Conservation (phyloP, 164 flowering plant genomes). For the Sextonia rubra region DNA sequence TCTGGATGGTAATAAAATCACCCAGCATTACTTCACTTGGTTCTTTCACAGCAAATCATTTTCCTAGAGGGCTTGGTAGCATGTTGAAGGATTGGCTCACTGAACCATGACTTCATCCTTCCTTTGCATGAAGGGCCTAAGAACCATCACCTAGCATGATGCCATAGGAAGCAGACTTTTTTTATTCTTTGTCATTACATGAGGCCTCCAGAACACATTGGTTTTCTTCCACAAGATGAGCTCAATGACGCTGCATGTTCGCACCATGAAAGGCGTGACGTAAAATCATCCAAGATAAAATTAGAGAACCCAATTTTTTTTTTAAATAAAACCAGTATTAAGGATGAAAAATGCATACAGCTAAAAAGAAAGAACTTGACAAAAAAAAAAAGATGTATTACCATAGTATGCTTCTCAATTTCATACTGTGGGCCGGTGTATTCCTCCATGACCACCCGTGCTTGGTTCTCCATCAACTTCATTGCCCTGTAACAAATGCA, state of each 20-base stretch:
- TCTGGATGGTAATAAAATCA: not conserved
- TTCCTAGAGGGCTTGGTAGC: no score
- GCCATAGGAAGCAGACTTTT: no score
- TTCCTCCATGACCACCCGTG: constrained; percentile 45
- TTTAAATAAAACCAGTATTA: no score
- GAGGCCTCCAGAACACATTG: no score
- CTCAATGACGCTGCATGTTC: no score
- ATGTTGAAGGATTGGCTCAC: no score
- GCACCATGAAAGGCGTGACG: no score
- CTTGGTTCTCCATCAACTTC: constrained; percentile 49
- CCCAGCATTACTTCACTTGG: not conserved
- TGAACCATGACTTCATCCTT: not conserved
- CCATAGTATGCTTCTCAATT: constrained; percentile 68
- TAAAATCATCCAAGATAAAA: no score
- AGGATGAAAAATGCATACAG: not conserved
- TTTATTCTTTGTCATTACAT: no score
- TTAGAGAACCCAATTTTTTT: no score
- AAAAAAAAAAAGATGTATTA: constrained; percentile 27
- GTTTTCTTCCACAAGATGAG: no score
- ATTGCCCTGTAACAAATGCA: constrained; percentile 50
- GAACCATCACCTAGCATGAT: no score
- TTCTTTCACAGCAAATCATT: not conserved
- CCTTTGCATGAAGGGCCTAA: not conserved
- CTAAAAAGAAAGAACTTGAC: not conserved
- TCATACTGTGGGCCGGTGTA: constrained; percentile 70